A percentile compares a stretch with the other conserved stretches of the same genome.
Conservation (phyloP, 805 yeast species). For the Hanseniaspora vineae region DNA sequence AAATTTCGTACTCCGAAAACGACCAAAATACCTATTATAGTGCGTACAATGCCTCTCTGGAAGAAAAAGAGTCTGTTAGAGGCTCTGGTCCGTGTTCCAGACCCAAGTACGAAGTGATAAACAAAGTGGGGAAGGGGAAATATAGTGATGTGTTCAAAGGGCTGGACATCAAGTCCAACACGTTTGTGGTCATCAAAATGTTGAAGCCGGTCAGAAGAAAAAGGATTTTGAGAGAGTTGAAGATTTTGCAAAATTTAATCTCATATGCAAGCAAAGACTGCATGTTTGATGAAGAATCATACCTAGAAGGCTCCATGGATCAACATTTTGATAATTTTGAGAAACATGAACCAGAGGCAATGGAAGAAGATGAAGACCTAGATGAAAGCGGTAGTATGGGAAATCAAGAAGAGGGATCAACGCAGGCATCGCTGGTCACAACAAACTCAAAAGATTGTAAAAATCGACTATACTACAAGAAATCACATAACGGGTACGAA, state of each 20-base stretch:
- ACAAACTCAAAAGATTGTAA: not conserved
- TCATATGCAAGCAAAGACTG: not conserved
- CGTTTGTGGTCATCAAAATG: conserved; percentile 71
- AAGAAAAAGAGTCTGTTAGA: no score
- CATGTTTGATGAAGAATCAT: not conserved
- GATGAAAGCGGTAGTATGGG: not conserved
- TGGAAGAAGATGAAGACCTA: not conserved
- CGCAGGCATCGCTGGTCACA: not conserved
- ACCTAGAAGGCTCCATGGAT: not conserved
- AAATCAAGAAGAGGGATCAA: not conserved
- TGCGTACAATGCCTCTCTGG: not conserved
- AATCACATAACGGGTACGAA: conserved; percentile 32
- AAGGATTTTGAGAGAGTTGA: conserved; percentile 82
- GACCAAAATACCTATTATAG: conserved; percentile 4
- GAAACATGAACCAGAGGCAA: not conserved
- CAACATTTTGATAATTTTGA: not conserved
- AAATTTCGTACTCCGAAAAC: conserved; percentile 6
- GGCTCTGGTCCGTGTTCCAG: conserved; percentile 8
- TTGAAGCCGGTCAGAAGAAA: conserved; percentile 87
- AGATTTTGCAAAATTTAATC: conserved; percentile 70
- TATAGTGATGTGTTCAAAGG: conserved; percentile 94
- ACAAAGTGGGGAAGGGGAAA: conserved; percentile 84
- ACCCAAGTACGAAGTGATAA: conserved; percentile 56
- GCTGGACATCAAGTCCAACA: conserved; percentile 48
- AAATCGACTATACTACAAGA: conserved; percentile 10